Conservation (phyloP, 2,329 filamentous ascomycete genomes). For the Alternaria rosae region DNA sequence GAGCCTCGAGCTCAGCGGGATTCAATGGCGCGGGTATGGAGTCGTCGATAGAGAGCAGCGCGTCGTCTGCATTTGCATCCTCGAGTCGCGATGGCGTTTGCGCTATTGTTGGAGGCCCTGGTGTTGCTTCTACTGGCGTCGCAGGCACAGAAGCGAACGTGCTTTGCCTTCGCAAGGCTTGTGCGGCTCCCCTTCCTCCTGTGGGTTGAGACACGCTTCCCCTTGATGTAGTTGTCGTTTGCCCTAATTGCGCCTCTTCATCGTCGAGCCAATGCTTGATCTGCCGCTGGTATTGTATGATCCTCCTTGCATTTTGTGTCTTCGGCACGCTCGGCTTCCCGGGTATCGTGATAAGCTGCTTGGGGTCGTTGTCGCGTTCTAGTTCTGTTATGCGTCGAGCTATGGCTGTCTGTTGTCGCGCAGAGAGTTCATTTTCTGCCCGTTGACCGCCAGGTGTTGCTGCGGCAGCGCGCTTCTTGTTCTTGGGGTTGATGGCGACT, state of each 20-base stretch:
- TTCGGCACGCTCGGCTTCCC: constrained; percentile 51
- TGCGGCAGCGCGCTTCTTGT: constrained; percentile 71
- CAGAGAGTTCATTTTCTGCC: constrained; percentile 69
- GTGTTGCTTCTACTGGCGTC: constrained; percentile 38
- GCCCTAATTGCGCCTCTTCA: constrained; percentile 72
- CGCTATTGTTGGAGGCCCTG: constrained; percentile 20
- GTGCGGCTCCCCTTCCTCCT: constrained; percentile 22
- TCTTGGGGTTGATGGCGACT: constrained; percentile 59
- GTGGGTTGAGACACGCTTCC: constrained; percentile 12
- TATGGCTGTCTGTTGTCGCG: constrained; percentile 83
- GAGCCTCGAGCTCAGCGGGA: constrained; percentile 67
- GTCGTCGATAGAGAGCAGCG: constrained; percentile 62
- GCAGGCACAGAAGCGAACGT: constrained; percentile 34
- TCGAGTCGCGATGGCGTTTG: constrained; percentile 18
- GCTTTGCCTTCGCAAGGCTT: constrained; percentile 32
- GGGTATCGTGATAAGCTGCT: constrained; percentile 54
- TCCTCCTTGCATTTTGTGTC: constrained; percentile 72
- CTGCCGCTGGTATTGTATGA: constrained; percentile 81
- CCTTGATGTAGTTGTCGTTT: constrained; percentile 29
- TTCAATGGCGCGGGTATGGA: constrained; percentile 66
- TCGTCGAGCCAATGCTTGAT: constrained; percentile 85
- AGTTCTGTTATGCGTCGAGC: constrained; percentile 83
- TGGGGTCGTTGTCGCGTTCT: constrained; percentile 73
- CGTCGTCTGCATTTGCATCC: constrained; percentile 52
- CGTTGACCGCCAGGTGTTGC: constrained; percentile 39